Conservation (phyloP, 306 rosid species). For the Alnus rubra region DNA sequence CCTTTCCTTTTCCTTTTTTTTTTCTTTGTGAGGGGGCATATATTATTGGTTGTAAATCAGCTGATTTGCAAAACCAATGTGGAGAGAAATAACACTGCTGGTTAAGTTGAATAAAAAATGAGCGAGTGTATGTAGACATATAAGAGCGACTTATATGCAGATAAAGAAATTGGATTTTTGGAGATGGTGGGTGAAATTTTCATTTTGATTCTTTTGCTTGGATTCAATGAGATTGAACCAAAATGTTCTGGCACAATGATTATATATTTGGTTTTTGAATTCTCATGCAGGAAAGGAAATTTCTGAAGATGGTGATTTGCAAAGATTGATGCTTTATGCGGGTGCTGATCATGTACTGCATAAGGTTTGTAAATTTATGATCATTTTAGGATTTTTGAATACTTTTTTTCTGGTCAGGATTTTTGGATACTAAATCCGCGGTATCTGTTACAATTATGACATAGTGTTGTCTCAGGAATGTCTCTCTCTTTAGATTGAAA, state of each 20-base stretch:
- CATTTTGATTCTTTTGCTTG: no score
- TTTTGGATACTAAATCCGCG: neutral
- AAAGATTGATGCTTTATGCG: conserved; percentile 58
- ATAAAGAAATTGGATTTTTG: neutral
- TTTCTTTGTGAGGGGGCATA: neutral
- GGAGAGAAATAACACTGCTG: neutral
- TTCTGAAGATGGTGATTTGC: conserved; percentile 62
- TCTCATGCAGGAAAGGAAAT: conserved; percentile 65
- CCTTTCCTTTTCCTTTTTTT: neutral
- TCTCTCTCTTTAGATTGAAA: conserved; percentile 3
- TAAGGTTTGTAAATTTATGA: conserved; percentile 54
- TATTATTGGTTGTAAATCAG: neutral
- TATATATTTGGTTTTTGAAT: conserved; percentile 22
- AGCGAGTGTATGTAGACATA: no score
- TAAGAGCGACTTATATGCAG: neutral
- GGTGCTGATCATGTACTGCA: conserved; percentile 77
- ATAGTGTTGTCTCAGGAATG: neutral
- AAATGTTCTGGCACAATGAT: neutral
- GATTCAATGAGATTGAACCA: neutral
- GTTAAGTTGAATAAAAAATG: neutral
- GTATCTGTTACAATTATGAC: neutral
- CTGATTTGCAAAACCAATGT: neutral
- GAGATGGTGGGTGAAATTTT: neutral
- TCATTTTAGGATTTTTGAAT: conserved; percentile 5
- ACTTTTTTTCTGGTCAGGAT: neutral